These are phyloP conservation scores for Penicillium griseofulvum DNA, from an alignment of 2,329 filamentous ascomycete species.

Conservation along the genomic window DNA sequence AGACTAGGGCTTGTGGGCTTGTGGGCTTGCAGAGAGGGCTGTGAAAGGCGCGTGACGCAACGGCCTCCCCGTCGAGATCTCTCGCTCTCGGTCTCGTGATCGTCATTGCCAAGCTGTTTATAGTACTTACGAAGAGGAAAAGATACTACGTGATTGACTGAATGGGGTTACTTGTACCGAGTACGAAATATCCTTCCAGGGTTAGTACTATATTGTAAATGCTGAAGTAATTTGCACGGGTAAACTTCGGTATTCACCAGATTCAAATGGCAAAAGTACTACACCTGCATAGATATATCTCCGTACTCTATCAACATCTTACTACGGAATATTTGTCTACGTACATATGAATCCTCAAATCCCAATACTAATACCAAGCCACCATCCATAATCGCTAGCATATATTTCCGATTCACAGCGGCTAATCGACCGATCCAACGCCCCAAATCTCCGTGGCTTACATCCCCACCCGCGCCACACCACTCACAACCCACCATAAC, in stretches of 20 bases:
- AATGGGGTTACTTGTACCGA: no score
- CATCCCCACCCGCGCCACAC: slow-evolving; percentile 6
- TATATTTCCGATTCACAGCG: neutral
- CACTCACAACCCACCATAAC: slow-evolving; percentile 5
- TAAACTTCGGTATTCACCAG: neutral
- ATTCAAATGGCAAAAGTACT: neutral
- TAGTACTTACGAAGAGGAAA: no score
- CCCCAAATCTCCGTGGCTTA: neutral
- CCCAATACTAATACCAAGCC: neutral
- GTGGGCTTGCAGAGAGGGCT: neutral
- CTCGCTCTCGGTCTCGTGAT: neutral
- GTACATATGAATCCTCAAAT: neutral
- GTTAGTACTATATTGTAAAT: no score
- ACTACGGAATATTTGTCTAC: no score
- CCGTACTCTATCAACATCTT: no score
- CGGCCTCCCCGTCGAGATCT: neutral
- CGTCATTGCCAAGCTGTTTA: neutral
- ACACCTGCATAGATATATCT: neutral
- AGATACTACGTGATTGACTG: no score
- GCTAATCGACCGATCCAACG: slow-evolving; percentile 10
- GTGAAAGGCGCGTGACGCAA: neutral
- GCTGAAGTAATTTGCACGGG: neutral
- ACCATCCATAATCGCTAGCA: no score
- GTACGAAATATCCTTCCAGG: no score
- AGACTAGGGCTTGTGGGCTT: neutral